Evolutionary conservation across 306 rosid genomes (phyloP).

Genomic region (Argentina anserina): DNA sequence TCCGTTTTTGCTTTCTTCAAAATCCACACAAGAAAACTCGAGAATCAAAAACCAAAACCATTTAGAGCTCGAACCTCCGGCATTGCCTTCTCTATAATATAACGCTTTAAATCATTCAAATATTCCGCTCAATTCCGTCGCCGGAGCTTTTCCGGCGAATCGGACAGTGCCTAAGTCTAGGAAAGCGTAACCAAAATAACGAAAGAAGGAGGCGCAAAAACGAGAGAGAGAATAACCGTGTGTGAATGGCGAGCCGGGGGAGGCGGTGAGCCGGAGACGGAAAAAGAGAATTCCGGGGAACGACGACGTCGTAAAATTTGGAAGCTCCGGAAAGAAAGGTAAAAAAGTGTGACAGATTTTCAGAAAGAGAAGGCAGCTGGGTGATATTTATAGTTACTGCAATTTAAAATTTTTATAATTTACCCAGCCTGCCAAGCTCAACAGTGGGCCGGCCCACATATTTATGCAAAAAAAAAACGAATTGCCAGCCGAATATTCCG

Average conservation of each 20-base stretch:
- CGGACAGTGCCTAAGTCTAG: background rate
- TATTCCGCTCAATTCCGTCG: background rate
- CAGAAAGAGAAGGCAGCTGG: no score
- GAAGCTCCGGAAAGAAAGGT: background rate
- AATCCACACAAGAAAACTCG: background rate
- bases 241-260: background rate
- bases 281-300: background rate
- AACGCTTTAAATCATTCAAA: background rate
- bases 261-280: background rate
- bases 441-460: no score
- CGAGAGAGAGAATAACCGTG: background rate
- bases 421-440: no score
- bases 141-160: background rate
- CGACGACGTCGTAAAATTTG: background rate
- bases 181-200: background rate
- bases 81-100: background rate
- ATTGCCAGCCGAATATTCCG: no score
- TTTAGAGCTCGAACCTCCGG: background rate
- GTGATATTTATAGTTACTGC: no score
- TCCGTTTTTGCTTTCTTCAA: background rate
- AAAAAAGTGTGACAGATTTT: no score
- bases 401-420: no score
- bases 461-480: no score
- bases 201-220: background rate
- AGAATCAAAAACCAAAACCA: background rate